Percentiles rank a stretch among this genome's conserved stretches.
These are phyloP conservation scores for Citeromyces hawaiiensis DNA, from an alignment of 1,139 yeast genomes.

Conservation along the genomic window DNA sequence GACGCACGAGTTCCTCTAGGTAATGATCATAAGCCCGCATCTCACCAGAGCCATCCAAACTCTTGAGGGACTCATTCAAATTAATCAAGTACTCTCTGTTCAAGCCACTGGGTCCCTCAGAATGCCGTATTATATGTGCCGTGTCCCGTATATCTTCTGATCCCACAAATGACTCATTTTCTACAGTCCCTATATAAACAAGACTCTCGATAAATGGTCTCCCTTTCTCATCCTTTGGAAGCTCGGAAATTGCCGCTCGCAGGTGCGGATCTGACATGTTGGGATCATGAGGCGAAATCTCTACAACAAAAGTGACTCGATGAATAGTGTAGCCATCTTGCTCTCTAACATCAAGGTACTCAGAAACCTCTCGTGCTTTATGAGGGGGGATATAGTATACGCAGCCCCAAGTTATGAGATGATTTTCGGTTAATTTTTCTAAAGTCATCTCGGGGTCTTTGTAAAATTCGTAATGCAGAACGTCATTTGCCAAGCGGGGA, in stretches of 20 bases:
- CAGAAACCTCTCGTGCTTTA: conserved; percentile 44
- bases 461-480: conserved; percentile 25
- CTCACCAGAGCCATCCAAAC: conserved; percentile 23
- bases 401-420: conserved; percentile 62
- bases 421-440: conserved; percentile 22
- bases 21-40: conserved; percentile 10
- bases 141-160: conserved; percentile 51
- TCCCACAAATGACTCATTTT: conserved; percentile 73
- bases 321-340: conserved; percentile 79
- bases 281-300: conserved; percentile 14
- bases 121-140: conserved; percentile 40
- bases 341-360: conserved; percentile 68
- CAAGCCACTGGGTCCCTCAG: conserved; percentile 72
- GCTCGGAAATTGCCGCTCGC: conserved; percentile 11
- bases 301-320: conserved; percentile 49
- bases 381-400: conserved; percentile 72
- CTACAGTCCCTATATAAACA: conserved; percentile 76
- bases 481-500: conserved; percentile 30
- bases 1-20: conserved; percentile 8
- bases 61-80: conserved; percentile 38
- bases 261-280: conserved; percentile 13
- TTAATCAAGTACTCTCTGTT: conserved; percentile 58
- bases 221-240: conserved; percentile 19
- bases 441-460: conserved; percentile 6
- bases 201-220: conserved; percentile 38